Evolutionary conservation across 495 filamentous ascomycete species (phyloP).

Genomic region (Penicillium nucicola): DNA sequence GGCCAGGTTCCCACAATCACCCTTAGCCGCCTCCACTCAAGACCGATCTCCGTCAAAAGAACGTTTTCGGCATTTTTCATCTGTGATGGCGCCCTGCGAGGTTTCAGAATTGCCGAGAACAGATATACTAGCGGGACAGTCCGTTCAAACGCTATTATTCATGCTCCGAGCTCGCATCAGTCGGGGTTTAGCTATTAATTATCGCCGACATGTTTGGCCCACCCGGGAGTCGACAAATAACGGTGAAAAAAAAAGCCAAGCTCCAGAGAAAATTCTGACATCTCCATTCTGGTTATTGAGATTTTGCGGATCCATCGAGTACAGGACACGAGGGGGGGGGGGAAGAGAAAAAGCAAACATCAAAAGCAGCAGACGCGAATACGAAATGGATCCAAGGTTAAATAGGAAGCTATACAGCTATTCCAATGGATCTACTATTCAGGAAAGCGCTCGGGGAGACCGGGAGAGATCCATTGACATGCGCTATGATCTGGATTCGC

Average conservation of each 20-base stretch:
- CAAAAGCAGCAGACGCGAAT: too few species aligned
- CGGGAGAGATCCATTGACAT: conserved; percentile 4
- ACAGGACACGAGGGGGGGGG: too few species aligned
- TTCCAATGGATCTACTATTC: background rate
- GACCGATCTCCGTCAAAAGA: conserved; percentile 20
- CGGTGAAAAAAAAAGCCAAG: too few species aligned
- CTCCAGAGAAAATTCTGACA: too few species aligned
- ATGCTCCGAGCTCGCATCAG: background rate
- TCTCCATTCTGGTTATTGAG: too few species aligned
- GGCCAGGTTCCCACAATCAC: background rate
- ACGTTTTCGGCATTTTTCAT: conserved; percentile 22
- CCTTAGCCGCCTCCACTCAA: conserved; percentile 16
- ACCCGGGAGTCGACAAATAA: too few species aligned
- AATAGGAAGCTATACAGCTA: too few species aligned
- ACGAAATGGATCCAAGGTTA: too few species aligned
- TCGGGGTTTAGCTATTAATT: background rate
- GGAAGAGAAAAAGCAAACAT: too few species aligned
- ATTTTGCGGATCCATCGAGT: too few species aligned
- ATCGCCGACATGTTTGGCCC: too few species aligned
- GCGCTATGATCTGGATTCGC: conserved; percentile 10
- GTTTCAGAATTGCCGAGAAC: conserved; percentile 21
- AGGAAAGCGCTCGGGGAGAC: background rate
- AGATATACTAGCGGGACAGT: conserved; percentile 1
- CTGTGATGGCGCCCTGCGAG: conserved; percentile 3
- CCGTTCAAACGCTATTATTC: conserved; percentile 4